Evolutionary conservation across 768 basidiomycete genomes (phyloP).

Genomic region (Xerocomus spinulosus): DNA sequence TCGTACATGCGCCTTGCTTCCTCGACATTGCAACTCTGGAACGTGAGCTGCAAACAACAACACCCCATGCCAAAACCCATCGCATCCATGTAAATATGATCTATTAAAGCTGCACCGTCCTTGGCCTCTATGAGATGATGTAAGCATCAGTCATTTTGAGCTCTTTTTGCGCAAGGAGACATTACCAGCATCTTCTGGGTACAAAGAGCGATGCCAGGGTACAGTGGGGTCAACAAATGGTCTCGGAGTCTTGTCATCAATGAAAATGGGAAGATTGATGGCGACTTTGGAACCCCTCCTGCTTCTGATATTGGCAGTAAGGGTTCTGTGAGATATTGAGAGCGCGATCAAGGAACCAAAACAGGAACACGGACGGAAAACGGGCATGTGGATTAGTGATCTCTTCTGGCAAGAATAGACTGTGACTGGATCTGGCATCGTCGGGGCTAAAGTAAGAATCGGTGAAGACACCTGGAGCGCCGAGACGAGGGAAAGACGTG

Average conservation of each 20-base stretch:
- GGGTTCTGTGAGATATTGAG: slow-evolving; percentile 54
- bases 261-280: slow-evolving; percentile 90
- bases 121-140: slow-evolving; percentile 61
- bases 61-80: slow-evolving; percentile 99
- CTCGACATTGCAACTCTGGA: slow-evolving; percentile 91
- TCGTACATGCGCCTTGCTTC: slow-evolving; percentile 95
- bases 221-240: slow-evolving; percentile 94
- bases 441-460: slow-evolving; percentile 80
- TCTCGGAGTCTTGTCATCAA: slow-evolving; percentile 80
- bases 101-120: slow-evolving; percentile 77
- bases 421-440: slow-evolving; percentile 81
- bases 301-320: slow-evolving; percentile 93
- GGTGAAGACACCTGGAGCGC: slow-evolving; percentile 84
- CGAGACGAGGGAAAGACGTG: slow-evolving; percentile 93
- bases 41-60: slow-evolving; percentile 94
- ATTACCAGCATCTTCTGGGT: slow-evolving; percentile 80
- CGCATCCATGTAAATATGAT: slow-evolving; percentile 97
- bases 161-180: slow-evolving; percentile 4
- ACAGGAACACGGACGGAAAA: slow-evolving; percentile 75
- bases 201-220: slow-evolving; percentile 79
- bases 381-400: slow-evolving; percentile 96
- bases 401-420: slow-evolving; percentile 91
- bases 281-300: slow-evolving; percentile 91
- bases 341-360: slow-evolving; percentile 3
- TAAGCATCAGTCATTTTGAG: slow-evolving; percentile 6